These are phyloP conservation scores for Miamiensis avidus DNA, from an alignment of 169 alveolate genomes.

Conservation along the genomic window DNA sequence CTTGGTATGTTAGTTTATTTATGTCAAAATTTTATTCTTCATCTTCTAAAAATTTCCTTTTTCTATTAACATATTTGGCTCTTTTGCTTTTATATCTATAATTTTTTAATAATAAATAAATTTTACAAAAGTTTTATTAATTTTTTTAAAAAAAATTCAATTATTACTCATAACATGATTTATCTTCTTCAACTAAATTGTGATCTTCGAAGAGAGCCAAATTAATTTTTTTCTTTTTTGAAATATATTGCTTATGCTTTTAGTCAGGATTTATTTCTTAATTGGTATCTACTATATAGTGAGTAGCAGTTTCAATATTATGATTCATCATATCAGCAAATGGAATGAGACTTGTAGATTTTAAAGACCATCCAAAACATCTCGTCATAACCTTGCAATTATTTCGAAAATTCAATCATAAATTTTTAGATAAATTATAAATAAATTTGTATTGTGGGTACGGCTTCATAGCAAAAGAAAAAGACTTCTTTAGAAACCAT, in stretches of 20 bases:
- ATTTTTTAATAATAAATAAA: neutral
- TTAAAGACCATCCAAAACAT: slow-evolving; percentile 62
- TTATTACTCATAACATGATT: neutral
- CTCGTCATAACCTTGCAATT: slow-evolving; percentile 29
- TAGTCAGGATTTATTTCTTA: slow-evolving; percentile 25
- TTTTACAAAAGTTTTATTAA: neutral
- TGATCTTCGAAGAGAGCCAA: slow-evolving; percentile 8
- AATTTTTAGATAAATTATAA: neutral
- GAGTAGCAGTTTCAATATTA: slow-evolving; percentile 37
- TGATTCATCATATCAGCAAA: slow-evolving; percentile 66
- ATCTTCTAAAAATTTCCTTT: slow-evolving; percentile 6
- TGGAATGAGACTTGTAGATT: slow-evolving; percentile 58
- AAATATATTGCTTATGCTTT: slow-evolving; percentile 19
- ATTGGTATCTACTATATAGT: slow-evolving; percentile 18
- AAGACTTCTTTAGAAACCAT: neutral
- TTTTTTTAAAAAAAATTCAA: neutral
- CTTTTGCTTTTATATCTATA: slow-evolving; percentile 18
- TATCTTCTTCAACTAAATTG: neutral
- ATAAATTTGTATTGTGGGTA: neutral
- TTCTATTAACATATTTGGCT: slow-evolving; percentile 4
- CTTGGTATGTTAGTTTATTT: neutral
- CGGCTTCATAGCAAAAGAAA: neutral
- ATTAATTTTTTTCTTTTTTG: slow-evolving; percentile 32
- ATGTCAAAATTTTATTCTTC: slow-evolving; percentile 5
- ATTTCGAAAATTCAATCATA: neutral